These are phyloP conservation scores for Cyclostephanos invisitatus DNA, from an alignment of 108 stramenopile genomes.

Conservation along the genomic window DNA sequence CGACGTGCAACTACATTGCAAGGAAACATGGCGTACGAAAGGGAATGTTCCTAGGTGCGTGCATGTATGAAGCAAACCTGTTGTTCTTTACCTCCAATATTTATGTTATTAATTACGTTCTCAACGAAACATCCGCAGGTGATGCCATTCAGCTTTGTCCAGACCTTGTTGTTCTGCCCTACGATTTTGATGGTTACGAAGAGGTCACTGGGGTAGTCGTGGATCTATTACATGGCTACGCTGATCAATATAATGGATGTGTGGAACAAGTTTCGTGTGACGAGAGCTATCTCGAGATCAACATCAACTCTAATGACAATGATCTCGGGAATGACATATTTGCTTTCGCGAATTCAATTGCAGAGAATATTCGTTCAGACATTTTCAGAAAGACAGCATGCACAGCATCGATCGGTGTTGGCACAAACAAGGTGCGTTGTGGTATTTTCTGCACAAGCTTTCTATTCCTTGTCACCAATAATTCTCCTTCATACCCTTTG, in stretches of 20 bases:
- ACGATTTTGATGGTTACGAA: conserved; percentile 90
- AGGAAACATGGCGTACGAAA: conserved; percentile 85
- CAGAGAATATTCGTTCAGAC: conserved; percentile 62
- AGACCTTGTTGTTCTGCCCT: conserved; percentile 83
- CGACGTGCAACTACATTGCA: conserved; percentile 94
- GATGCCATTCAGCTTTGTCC: conserved; percentile 87
- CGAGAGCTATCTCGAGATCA: conserved; percentile 86
- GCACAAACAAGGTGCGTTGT: conserved; percentile 61
- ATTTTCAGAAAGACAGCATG: conserved; percentile 83
- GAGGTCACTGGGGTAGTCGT: conserved; percentile 78
- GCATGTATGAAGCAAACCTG: background rate
- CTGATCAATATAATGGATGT: conserved; percentile 63
- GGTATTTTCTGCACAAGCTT: background rate
- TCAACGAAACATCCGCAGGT: conserved; percentile 18
- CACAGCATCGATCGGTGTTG: conserved; percentile 89
- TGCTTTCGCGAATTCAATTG: conserved; percentile 26
- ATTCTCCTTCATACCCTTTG: background rate
- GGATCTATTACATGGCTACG: conserved; percentile 63
- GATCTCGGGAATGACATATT: conserved; percentile 19
- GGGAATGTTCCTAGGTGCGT: conserved; percentile 83
- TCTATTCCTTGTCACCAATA: background rate
- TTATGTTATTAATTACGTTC: background rate
- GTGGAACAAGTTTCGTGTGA: conserved; percentile 93
- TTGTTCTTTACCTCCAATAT: background rate
- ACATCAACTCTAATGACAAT: conserved; percentile 38